Base-by-base conservation (phyloP, 371 early-diverging fungal species). In the Polyrhizophydium stewartii region DNA sequence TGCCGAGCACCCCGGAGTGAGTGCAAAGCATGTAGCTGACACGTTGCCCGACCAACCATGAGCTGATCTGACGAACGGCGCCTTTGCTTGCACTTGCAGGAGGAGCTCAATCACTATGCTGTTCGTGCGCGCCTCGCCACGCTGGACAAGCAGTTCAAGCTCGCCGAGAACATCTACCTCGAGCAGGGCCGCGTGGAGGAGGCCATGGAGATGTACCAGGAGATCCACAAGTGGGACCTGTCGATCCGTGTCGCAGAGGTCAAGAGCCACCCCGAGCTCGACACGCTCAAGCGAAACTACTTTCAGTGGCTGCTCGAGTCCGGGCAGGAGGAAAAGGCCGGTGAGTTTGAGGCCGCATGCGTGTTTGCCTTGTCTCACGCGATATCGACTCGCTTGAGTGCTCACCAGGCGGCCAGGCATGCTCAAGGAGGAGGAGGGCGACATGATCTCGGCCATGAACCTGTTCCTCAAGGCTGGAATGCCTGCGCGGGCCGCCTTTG, bases 161-260 rank as follows among this genome's bases (percentile, higher is more conserved):
- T 75, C n/a, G 84, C 84, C 17, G 84, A 83, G 62, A 55, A 57
- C 46, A 77, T 83, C 21, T 75, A 74, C 45, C 65, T 83, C 10
- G 84, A 83, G 32, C 74, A 79, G 55, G 78, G 72, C 61, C 10
- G 52, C 55, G 64, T 81, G 6, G 81, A 83, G 37, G 84, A 78
- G 30, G 81, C 81, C 40, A 83, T 83, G 84, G 63, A 66, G 12
- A 83, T 83, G 80, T 83, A 83, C 66, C 84, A 83, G 66, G 81
- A 82, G 45, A 62, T 83, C 67, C 84, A 83, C 69, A 75, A 82
- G 63, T 82, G 84, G 84, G 71, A 83, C 46, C 56, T 70, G 58
- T 74, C 79, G 7, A 82, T 83, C 59, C 78, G 77, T 59, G 82
- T 83, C 9, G 84, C 84, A 3, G 81, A 83, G 57, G 45, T 66